Base-by-base conservation (phyloP, 768 basidiomycete species). In the Pulveroboletus sp. region DNA sequence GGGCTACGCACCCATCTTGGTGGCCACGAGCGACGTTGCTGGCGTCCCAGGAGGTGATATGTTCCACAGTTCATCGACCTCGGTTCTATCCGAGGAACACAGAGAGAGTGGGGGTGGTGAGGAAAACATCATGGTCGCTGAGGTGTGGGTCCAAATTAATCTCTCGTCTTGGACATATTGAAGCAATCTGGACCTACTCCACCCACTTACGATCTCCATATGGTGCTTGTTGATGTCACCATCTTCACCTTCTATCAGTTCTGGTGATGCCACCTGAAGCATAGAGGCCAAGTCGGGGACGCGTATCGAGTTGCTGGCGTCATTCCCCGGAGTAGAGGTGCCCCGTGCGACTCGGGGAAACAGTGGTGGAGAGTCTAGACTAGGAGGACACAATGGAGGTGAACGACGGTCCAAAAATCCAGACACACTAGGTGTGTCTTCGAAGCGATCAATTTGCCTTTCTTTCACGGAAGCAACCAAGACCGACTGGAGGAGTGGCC, bases 181-280 rank as follows among this genome's bases (percentile, higher is more conserved):
- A 42, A 33, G 40, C 15, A 14, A 51, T 45, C 32, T 53, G 41
- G 38, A 74, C 77, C 39, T 59, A 86, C 86, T 63, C 83, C 84
- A 84, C 27, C 84, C 86, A 63, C 80, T 74, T 1, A 86, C 76
- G 31, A 85, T 58, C 8, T 74, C 67, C 72, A 88, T 76, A 61
- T 80, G 78, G 43, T 74, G 72, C 31, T 59, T 60, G n/a, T 73
- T 67, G 6, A 79, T 52, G 42, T 80, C 76, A 4, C 65, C 65
- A 21, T 77, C 75, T 32, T 73, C 67, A 42, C 76, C 69, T 37
- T 72, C 67, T 40, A 64, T 57, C 39, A 69, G 50, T 39, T 63
- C 55, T 10, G 51, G 54, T 32, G 61, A 61, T 9, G 63, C 61
- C 33, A 21, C 38, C 44, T 43, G 51, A 26, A 69, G 39, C 39